Evolutionary conservation across 805 yeast species (phyloP).

Genomic region (Suhomyces sp.): DNA sequence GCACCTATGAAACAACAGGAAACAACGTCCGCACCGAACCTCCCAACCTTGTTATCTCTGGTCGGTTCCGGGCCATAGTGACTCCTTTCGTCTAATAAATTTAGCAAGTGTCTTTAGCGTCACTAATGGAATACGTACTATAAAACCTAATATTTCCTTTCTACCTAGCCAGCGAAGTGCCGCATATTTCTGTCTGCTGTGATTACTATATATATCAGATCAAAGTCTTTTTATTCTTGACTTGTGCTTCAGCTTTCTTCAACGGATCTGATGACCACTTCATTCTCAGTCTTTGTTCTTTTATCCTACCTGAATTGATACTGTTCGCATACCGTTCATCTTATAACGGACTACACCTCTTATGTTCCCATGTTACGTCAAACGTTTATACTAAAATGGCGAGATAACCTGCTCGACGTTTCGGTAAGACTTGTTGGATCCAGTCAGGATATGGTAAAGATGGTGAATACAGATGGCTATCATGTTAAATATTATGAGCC

Average conservation of each 20-base stretch:
- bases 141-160: no score
- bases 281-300: background rate
- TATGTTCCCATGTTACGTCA: no score
- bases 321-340: background rate
- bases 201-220: background rate
- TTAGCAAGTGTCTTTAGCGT: no score
- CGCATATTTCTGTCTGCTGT: background rate
- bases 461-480: conserved; percentile 39
- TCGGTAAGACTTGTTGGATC: conserved; percentile 29
- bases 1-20: no score
- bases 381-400: conserved; percentile 29
- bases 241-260: background rate
- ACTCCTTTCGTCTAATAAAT: no score
- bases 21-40: no score
- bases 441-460: conserved; percentile 27
- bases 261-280: background rate
- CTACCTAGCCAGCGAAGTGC: background rate
- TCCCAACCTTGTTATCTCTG: no score
- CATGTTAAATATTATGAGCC: conserved; percentile 33
- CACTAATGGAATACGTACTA: no score
- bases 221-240: background rate
- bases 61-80: no score
- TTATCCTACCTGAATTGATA: background rate
- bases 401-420: conserved; percentile 35
- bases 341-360: background rate